These are phyloP conservation scores for Erysimum cheiri DNA, from an alignment of 441 rosid species.

Conservation along the genomic window DNA sequence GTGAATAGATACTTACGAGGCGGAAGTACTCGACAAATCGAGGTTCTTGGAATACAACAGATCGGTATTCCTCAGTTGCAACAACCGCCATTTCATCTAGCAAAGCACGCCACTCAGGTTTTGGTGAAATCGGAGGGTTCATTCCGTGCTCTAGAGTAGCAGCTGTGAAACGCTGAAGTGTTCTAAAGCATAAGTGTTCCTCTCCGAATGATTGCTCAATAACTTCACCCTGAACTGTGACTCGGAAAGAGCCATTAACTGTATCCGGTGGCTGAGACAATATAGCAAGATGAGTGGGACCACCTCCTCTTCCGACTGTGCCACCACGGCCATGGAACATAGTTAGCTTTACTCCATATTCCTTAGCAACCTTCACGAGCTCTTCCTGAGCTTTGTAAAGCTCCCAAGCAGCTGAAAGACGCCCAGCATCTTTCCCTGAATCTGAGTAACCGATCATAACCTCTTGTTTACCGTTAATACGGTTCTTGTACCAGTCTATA, in stretches of 20 bases:
- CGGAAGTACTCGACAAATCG: constrained; percentile 98
- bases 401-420: constrained; percentile 94
- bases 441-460: constrained; percentile 99
- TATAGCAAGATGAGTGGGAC: constrained; percentile 98
- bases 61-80: constrained; percentile 86
- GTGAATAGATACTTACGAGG: constrained; percentile 64
- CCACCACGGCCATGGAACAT: constrained; percentile 99
- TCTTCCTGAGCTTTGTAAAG: constrained; percentile 94
- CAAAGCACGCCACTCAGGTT: constrained; percentile 90
- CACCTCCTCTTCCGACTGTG: constrained; percentile 98
- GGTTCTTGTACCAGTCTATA: constrained; percentile 85
- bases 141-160: constrained; percentile 96
- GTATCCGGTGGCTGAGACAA: constrained; percentile 98
- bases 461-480: constrained; percentile 91
- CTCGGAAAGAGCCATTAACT: constrained; percentile 85
- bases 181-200: constrained; percentile 88
- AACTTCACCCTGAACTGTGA: constrained; percentile 95
- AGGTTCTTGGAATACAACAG: constrained; percentile 87
- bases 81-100: constrained; percentile 90
- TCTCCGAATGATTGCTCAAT: constrained; percentile 95
- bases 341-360: constrained; percentile 84
- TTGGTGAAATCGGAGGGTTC: constrained; percentile 86
- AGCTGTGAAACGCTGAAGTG: constrained; percentile 93
- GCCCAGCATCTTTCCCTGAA: constrained; percentile 97
- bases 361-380: constrained; percentile 88